A percentile compares a stretch with the other conserved stretches of the same genome.
phyloP scores from a whole-genome alignment of 768 basidiomycete genomes.

The Leccinum imitatum region DNA sequence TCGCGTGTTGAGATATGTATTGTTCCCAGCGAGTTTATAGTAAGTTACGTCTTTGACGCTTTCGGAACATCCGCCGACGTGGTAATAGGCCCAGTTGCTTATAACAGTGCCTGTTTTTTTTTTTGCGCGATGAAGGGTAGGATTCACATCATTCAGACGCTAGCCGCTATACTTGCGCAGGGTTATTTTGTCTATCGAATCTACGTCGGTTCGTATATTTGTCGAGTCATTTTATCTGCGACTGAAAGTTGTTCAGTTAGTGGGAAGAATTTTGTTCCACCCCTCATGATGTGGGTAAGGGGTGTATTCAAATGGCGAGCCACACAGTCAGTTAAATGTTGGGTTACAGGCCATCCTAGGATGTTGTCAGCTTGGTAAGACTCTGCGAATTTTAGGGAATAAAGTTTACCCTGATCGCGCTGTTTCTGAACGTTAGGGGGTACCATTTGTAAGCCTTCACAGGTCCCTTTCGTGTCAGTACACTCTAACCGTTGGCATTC shows the following conservation, averaged over 20 bases:
- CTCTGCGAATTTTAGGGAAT: too few species aligned
- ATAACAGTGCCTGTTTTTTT: neutral
- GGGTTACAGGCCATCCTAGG: slow-evolving; percentile 3
- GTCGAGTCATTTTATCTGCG: too few species aligned
- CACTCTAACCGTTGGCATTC: neutral
- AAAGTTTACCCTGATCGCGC: neutral
- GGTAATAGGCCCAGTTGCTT: slow-evolving; percentile 7
- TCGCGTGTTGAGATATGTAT: neutral
- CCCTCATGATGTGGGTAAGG: slow-evolving; percentile 14
- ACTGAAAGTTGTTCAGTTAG: slow-evolving; percentile 5
- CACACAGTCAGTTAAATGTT: neutral
- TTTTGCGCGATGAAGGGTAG: neutral
- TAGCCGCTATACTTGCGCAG: slow-evolving; percentile 6
- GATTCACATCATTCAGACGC: slow-evolving; percentile 3
- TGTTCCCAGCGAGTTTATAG: slow-evolving; percentile 6
- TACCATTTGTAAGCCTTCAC: neutral
- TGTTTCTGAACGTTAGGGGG: neutral
- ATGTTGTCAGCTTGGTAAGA: slow-evolving; percentile 12
- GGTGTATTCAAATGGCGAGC: neutral
- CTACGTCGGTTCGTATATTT: slow-evolving; percentile 6
- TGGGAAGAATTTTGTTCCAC: neutral
- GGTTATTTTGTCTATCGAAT: slow-evolving; percentile 16
- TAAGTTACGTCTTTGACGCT: neutral
- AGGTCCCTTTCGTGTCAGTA: neutral
- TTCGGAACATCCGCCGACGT: neutral